phyloP scores from a whole-genome alignment of 306 rosid genomes.

The Crotalaria pallida region DNA sequence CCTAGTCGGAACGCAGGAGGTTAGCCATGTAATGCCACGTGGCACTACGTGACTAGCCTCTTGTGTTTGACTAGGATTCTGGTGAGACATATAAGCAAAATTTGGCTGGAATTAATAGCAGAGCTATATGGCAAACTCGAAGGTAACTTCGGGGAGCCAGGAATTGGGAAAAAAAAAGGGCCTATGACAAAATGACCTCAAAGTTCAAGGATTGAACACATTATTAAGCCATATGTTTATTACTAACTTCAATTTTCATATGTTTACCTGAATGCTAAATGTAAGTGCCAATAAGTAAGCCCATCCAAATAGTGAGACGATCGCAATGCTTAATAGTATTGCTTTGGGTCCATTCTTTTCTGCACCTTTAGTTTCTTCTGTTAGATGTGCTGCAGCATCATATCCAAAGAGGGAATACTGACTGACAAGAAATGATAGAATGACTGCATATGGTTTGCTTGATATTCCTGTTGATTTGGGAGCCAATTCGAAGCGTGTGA shows the following conservation, averaged over 20 bases:
- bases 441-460: slow-evolving; percentile 81
- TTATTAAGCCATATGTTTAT: slow-evolving; percentile 1
- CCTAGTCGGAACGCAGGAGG: no score
- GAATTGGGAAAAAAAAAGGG: no score
- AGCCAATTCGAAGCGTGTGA: slow-evolving; percentile 52
- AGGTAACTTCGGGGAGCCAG: no score
- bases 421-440: slow-evolving; percentile 77
- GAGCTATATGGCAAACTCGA: no score
- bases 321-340: slow-evolving; percentile 67
- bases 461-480: slow-evolving; percentile 59
- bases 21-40: no score
- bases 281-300: slow-evolving; percentile 85
- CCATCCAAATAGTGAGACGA: slow-evolving; percentile 78
- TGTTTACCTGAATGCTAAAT: slow-evolving; percentile 75
- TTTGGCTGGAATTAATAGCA: no score
- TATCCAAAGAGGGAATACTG: slow-evolving; percentile 84
- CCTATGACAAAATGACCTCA: no score
- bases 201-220: no score
- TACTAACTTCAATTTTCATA: background rate
- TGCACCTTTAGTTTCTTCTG: slow-evolving; percentile 91
- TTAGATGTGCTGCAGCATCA: slow-evolving; percentile 90
- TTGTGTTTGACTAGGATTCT: no score
- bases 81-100: no score
- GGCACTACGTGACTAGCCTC: no score
- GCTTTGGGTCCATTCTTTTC: slow-evolving; percentile 86